A percentile compares a stretch with the other conserved stretches of the same genome.
Evolutionary conservation across 148 eudicot genomes (phyloP).

Genomic region (Camellia granthamiana): DNA sequence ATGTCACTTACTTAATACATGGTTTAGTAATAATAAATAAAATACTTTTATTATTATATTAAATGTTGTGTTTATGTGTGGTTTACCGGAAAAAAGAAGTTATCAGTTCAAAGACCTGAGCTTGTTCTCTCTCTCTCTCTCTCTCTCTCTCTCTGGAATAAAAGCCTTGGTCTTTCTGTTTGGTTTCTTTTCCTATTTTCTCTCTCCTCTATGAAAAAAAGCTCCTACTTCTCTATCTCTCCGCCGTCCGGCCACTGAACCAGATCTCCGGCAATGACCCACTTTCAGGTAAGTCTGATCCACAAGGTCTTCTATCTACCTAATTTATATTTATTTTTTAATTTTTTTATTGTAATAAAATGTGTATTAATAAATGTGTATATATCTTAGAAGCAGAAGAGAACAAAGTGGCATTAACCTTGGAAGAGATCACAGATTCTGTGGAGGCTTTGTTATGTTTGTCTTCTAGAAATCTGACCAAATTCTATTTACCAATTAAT

Average conservation of each 20-base stretch:
- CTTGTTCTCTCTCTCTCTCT: background rate
- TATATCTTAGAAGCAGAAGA: background rate
- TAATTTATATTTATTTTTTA: background rate
- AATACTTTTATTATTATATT: too few species aligned
- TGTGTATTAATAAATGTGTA: background rate
- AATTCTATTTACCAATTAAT: too few species aligned
- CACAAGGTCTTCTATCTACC: background rate
- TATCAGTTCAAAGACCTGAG: background rate
- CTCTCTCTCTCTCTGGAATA: constrained; percentile 13
- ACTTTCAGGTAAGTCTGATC: constrained; percentile 28
- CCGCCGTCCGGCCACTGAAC: constrained; percentile 19
- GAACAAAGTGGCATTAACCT: background rate
- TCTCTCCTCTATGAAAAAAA: constrained; percentile 6
- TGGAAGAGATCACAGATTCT: background rate
- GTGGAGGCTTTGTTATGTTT: background rate
- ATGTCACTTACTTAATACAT: background rate
- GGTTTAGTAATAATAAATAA: background rate
- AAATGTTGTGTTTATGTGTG: background rate
- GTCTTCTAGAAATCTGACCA: background rate
- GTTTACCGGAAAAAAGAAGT: constrained; percentile 11
- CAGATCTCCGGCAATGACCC: constrained; percentile 58
- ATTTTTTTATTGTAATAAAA: too few species aligned
- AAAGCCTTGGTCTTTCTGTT: constrained; percentile 14
- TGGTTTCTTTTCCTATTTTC: constrained; percentile 3
- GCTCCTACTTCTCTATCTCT: constrained; percentile 11